Percentiles rank a stretch among this genome's conserved stretches.
These are phyloP conservation scores for Erodium trifolium DNA, from an alignment of 441 rosid species.

Conservation along the genomic window DNA sequence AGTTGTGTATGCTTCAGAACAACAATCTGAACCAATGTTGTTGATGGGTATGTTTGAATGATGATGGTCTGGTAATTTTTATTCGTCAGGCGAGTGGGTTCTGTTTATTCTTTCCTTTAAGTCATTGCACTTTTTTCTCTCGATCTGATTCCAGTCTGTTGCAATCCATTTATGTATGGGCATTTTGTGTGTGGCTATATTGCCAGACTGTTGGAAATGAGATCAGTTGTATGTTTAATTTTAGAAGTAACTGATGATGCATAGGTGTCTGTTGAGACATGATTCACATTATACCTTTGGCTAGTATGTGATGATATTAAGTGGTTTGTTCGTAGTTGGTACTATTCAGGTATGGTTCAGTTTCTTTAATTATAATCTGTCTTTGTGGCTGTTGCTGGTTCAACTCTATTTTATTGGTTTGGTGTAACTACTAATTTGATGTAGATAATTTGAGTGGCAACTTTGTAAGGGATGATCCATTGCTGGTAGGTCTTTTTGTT, in stretches of 20 bases:
- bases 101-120: slow-evolving; percentile 16
- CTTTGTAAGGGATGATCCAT: slow-evolving; percentile 7
- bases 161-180: not conserved
- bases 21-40: slow-evolving; percentile 1
- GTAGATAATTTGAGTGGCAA: not conserved
- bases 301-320: slow-evolving; percentile 9
- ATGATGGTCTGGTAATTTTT: slow-evolving; percentile 14
- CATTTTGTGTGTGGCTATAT: slow-evolving; percentile 1
- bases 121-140: slow-evolving; percentile 9
- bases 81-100: slow-evolving; percentile 18
- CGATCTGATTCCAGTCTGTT: slow-evolving; percentile 8
- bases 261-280: not conserved
- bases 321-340: not conserved
- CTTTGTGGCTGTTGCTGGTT: not conserved
- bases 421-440: not conserved
- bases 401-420: not conserved
- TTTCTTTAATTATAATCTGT: not conserved
- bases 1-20: slow-evolving; percentile 13
- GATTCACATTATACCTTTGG: not conserved
- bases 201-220: slow-evolving; percentile 1
- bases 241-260: slow-evolving; percentile 1
- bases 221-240: not conserved
- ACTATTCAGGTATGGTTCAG: not conserved
- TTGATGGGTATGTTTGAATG: slow-evolving; percentile 19
- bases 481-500: not conserved